Base-by-base conservation (phyloP, 495 filamentous ascomycete species). In the Thermochaetoides thermophila region DNA sequence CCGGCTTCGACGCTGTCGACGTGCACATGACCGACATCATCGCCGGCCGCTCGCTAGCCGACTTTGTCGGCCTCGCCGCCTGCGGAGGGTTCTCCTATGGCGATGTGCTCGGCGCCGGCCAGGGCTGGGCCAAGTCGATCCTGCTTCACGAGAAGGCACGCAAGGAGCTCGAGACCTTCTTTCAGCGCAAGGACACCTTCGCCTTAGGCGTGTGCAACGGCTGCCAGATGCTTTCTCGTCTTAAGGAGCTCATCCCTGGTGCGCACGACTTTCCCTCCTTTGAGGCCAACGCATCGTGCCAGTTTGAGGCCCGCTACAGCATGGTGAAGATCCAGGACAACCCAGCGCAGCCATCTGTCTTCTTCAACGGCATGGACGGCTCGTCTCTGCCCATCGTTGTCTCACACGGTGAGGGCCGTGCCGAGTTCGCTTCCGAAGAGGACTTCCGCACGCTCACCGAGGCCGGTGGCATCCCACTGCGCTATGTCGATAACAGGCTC, bases 81-180 rank as follows among this genome's bases (percentile, higher is more conserved):
- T 93, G 86, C 44, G 91, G 89, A 42, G 91, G 89, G 35, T 97
- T 97, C 70, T 92, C 84, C 10, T 95, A 91, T 56, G 91, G 89
- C 47, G 89, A 97, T 40, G 84, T 95, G 23, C 73, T 96, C 3
- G 91, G 87, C 35, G 91, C 91, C 19, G 89, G 89, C 20, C 78
- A 81, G 44, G 89, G 91, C 30, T 97, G 89, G 89, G 85, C 91
- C n/a, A 85, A 86, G 52, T 84, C 79, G 3, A 84, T 96, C 23
- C 69, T 94, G 5, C 68, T 87, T 41, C 81, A 94, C 57, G 68
- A 77, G 14, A 73, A 75, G 37, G 76, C 80, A 3, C 73, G 84
- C 19, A 60, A 59, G 29, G 76, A 86, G 43, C 92, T 96, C 60
- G 57, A 78, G 42, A 50, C 52, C 6, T 97, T 97, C 73, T 96